These are phyloP conservation scores for Diaporthe capsici DNA, from an alignment of 2,329 filamentous ascomycete genomes.

Conservation along the genomic window DNA sequence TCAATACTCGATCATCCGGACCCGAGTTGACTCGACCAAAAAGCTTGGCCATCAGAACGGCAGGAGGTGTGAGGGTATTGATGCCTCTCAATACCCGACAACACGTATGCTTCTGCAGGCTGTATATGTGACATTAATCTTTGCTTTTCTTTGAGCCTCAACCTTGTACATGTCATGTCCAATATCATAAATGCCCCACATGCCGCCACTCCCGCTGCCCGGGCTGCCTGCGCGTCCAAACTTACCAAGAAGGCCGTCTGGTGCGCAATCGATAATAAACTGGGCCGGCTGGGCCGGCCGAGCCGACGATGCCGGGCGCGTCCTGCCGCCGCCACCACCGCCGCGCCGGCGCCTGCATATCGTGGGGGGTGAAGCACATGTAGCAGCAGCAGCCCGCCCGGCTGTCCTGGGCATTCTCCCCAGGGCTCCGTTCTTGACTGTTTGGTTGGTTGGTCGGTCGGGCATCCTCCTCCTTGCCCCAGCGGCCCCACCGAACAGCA, in stretches of 20 bases:
- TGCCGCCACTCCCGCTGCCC: constrained; percentile 13
- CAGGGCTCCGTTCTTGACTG: neutral
- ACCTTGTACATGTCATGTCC: constrained; percentile 11
- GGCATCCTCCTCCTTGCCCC: neutral
- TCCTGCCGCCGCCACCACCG: neutral
- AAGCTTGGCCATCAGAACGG: neutral
- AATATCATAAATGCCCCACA: neutral
- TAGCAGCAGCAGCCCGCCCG: neutral
- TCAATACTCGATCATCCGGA: constrained; percentile 21
- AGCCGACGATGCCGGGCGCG: constrained; percentile 3
- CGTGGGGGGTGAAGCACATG: neutral
- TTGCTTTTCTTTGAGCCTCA: constrained; percentile 20
- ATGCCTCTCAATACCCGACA: neutral
- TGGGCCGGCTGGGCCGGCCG: constrained; percentile 21
- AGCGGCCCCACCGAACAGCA: neutral
- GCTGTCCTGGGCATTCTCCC: neutral
- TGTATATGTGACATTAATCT: neutral
- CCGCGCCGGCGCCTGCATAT: neutral
- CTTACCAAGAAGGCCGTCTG: neutral
- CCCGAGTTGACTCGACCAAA: neutral
- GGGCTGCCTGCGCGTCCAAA: neutral
- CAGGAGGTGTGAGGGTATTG: neutral
- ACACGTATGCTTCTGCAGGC: neutral
- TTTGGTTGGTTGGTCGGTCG: neutral
- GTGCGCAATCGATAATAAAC: neutral